These are phyloP conservation scores for Datura wrightii DNA, from an alignment of 257 asterid species.

Conservation along the genomic window DNA sequence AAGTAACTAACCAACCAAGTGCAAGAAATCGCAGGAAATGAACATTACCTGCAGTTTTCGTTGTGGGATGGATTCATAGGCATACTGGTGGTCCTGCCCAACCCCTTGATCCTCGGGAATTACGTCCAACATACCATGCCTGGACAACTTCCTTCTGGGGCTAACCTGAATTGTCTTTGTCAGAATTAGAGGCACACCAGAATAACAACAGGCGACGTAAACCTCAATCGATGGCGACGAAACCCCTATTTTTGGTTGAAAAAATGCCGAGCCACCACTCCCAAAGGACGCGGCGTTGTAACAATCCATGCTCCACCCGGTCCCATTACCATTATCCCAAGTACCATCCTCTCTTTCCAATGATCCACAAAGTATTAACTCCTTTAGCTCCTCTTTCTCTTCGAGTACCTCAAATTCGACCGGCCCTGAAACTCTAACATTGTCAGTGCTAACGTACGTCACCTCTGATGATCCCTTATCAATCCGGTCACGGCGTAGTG, in stretches of 20 bases:
- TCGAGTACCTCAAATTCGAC: constrained; percentile 77
- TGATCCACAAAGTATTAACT: constrained; percentile 75
- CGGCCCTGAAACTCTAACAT: constrained; percentile 68
- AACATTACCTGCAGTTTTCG: constrained; percentile 59
- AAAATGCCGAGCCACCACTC: constrained; percentile 54
- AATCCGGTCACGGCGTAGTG: constrained; percentile 68
- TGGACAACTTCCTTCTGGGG: constrained; percentile 60
- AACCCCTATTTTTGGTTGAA: constrained; percentile 72
- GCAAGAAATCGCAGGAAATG: background rate
- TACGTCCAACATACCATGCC: constrained; percentile 67
- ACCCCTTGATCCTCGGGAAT: constrained; percentile 74
- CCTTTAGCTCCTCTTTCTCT: constrained; percentile 44
- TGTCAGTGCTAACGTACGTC: constrained; percentile 75
- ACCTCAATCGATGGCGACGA: constrained; percentile 76
- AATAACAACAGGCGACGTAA: constrained; percentile 71
- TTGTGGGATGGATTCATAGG: constrained; percentile 56
- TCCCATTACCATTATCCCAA: constrained; percentile 54
- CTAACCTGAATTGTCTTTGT: constrained; percentile 60
- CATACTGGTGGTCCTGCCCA: constrained; percentile 47
- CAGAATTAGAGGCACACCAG: constrained; percentile 66
- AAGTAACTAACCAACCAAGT: background rate
- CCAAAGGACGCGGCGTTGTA: constrained; percentile 53
- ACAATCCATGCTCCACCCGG: constrained; percentile 86
- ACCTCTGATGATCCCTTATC: constrained; percentile 76
- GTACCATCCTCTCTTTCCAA: constrained; percentile 56